phyloP scores from a whole-genome alignment of 2,329 filamentous ascomycete species.

The Diplodia corticola region DNA sequence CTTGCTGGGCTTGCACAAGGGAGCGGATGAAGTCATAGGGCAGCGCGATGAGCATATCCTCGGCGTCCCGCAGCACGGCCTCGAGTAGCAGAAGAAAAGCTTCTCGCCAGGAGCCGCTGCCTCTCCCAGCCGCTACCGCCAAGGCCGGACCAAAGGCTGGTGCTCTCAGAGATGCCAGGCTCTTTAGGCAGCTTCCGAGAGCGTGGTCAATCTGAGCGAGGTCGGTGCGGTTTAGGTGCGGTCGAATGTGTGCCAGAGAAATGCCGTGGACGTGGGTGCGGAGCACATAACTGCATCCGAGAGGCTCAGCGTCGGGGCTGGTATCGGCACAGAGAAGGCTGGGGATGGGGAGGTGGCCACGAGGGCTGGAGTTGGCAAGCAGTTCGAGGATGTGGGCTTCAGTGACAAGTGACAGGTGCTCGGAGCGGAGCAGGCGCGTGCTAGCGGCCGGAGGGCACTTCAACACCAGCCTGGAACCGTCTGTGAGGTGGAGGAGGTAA shows the following conservation, averaged over 20 bases:
- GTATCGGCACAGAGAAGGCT: slow-evolving; percentile 42
- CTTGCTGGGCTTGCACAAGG: slow-evolving; percentile 41
- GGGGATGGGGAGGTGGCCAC: slow-evolving; percentile 37
- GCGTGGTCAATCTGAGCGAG: slow-evolving; percentile 42
- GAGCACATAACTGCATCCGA: slow-evolving; percentile 38
- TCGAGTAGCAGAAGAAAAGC: slow-evolving; percentile 56
- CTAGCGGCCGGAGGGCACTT: slow-evolving; percentile 43
- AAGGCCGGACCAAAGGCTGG: slow-evolving; percentile 53
- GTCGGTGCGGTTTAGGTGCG: slow-evolving; percentile 38
- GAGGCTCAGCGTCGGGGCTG: slow-evolving; percentile 27
- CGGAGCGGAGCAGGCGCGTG: slow-evolving; percentile 45
- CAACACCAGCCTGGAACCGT: slow-evolving; percentile 43
- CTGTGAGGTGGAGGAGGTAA: slow-evolving; percentile 43
- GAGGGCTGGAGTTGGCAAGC: slow-evolving; percentile 4
- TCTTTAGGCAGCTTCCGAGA: slow-evolving; percentile 43
- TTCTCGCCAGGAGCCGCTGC: slow-evolving; percentile 54
- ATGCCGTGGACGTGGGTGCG: slow-evolving; percentile 37
- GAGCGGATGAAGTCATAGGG: slow-evolving; percentile 58
- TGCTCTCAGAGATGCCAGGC: slow-evolving; percentile 49
- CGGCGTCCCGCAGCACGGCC: slow-evolving; percentile 55
- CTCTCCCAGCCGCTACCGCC: slow-evolving; percentile 48
- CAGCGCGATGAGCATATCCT: slow-evolving; percentile 59
- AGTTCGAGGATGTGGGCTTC: slow-evolving; percentile 43
- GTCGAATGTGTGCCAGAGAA: slow-evolving; percentile 34
- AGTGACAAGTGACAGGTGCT: slow-evolving; percentile 43